Conservation (phyloP, 75 land plant species). For the Sequoia sempervirens region DNA sequence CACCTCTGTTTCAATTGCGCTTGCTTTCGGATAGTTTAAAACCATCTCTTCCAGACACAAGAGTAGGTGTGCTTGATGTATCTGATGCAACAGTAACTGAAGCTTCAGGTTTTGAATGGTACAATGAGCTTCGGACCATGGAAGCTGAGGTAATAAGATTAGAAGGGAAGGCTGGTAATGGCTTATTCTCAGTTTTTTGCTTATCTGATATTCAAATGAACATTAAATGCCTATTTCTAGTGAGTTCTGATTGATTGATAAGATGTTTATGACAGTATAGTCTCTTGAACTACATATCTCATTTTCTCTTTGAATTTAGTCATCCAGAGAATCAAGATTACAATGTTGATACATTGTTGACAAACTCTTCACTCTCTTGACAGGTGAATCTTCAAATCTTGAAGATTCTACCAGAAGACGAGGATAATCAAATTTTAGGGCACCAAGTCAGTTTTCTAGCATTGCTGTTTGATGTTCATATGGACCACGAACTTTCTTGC, state of each 20-base stretch:
- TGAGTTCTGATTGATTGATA: constrained; percentile 1
- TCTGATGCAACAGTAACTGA: constrained; percentile 1
- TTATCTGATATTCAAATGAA: not conserved
- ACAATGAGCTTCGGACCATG: constrained; percentile 68
- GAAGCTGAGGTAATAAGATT: constrained; percentile 68
- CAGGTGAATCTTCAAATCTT: constrained; percentile 79
- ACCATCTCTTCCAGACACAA: constrained; percentile 17
- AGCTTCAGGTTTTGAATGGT: constrained; percentile 26
- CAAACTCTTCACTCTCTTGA: not conserved
- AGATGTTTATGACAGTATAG: not conserved
- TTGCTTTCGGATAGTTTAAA: constrained; percentile 22
- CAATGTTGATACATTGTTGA: too few species aligned
- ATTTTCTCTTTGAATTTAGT: not conserved
- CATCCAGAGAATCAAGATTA: not conserved
- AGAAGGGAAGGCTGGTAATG: not conserved
- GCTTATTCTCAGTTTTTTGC: not conserved
- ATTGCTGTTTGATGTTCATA: constrained; percentile 65
- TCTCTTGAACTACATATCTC: constrained; percentile 5
- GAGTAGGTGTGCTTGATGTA: constrained; percentile 17
- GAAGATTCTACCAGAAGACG: constrained; percentile 42
- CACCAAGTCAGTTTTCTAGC: constrained; percentile 66
- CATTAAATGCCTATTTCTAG: not conserved
- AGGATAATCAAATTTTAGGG: constrained; percentile 54
- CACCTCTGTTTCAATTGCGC: constrained; percentile 58
- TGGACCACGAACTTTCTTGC: constrained; percentile 24